Conservation (phyloP, 202 grass and related monocot genomes). For the Bolboschoenoplectus hybrid region DNA sequence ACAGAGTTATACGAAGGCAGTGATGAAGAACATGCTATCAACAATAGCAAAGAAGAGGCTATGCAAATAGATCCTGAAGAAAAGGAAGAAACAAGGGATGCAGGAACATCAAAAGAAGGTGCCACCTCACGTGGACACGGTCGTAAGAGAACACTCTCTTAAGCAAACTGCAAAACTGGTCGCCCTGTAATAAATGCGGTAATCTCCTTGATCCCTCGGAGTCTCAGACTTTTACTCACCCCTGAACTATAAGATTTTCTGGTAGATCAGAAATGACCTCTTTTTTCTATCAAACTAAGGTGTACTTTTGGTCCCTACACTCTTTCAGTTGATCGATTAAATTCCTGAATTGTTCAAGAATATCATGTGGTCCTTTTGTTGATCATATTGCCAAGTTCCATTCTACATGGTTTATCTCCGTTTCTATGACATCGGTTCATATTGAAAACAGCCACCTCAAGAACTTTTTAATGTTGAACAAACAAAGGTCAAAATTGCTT, state of each 20-base stretch:
- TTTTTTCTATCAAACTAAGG: background rate
- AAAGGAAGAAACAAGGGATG: conserved; percentile 24
- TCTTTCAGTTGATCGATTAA: background rate
- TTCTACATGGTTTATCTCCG: background rate
- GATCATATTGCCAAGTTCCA: background rate
- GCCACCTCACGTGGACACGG: conserved; percentile 37
- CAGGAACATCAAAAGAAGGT: conserved; percentile 48
- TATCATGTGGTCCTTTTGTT: background rate
- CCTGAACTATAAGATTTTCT: background rate
- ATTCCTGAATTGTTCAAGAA: background rate
- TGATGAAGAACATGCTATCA: conserved; percentile 45
- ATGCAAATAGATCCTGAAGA: conserved; percentile 40
- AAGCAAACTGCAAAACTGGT: background rate
- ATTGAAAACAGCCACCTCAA: background rate
- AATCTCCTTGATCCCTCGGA: conserved; percentile 9
- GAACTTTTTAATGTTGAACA: background rate
- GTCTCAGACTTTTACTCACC: background rate
- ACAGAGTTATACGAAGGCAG: conserved; percentile 58
- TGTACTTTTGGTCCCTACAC: background rate
- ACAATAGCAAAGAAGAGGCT: conserved; percentile 49
- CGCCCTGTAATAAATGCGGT: background rate
- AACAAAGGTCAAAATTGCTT: background rate
- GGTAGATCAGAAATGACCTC: background rate
- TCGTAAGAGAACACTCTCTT: conserved; percentile 48
- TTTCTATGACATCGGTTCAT: background rate